Evolutionary conservation across 164 flowering plant species (phyloP).

Genomic region (Aristolochia californica): DNA sequence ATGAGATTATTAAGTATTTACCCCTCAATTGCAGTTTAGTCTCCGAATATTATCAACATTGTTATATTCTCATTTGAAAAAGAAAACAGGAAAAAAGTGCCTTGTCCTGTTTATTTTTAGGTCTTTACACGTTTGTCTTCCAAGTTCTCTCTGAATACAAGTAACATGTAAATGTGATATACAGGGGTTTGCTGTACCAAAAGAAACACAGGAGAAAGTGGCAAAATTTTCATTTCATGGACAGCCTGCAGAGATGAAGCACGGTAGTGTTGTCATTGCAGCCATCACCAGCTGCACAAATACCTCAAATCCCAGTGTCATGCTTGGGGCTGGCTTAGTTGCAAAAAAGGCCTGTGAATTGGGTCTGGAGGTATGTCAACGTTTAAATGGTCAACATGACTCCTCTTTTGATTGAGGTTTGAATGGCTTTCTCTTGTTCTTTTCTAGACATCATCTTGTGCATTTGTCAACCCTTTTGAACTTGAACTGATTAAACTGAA

Average conservation of each 20-base stretch:
- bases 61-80: too few species aligned
- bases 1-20: too few species aligned
- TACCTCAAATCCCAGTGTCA: conserved; percentile 87
- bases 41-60: too few species aligned
- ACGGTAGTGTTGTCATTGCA: conserved; percentile 84
- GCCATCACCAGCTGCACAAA: conserved; percentile 93
- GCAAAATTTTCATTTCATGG: conserved; percentile 58
- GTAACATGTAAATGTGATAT: background rate
- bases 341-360: conserved; percentile 83
- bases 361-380: conserved; percentile 59
- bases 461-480: background rate
- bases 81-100: background rate
- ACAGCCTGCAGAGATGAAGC: conserved; percentile 62
- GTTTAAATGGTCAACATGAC: background rate
- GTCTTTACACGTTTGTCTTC: background rate
- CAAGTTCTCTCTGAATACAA: background rate
- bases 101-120: background rate
- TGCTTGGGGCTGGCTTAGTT: conserved; percentile 90
- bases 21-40: too few species aligned
- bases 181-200: conserved; percentile 81
- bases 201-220: conserved; percentile 64
- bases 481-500: background rate
- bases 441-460: background rate
- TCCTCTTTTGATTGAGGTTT: background rate
- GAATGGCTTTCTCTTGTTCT: background rate